A percentile compares a stretch with the other conserved stretches of the same genome.
Conservation (phyloP, 1,284 basidiomycete genomes). For the Tilletia horrida region DNA sequence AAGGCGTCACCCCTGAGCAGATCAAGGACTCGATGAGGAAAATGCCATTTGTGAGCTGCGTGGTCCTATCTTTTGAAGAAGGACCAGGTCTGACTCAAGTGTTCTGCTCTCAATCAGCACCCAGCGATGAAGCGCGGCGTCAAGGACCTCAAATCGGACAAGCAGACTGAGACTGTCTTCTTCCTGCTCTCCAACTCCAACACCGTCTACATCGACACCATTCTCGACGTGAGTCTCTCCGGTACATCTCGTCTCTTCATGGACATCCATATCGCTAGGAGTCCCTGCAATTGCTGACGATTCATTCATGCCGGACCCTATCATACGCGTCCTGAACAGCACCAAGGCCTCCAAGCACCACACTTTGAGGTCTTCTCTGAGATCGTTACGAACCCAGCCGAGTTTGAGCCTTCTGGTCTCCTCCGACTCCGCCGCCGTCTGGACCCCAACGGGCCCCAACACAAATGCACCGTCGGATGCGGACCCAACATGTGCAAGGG, state of each 20-base stretch:
- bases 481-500: constrained; percentile 98
- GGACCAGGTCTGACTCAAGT: not conserved
- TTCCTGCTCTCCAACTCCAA: constrained; percentile 93
- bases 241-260: not conserved
- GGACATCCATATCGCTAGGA: not conserved
- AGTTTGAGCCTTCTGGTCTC: constrained; percentile 71
- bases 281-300: not conserved
- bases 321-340: constrained; percentile 5
- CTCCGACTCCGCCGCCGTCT: constrained; percentile 75
- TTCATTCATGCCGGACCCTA: not conserved
- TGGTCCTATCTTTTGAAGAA: no score
- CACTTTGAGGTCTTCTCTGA: constrained; percentile 69
- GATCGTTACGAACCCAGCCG: constrained; percentile 88
- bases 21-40: constrained; percentile 73
- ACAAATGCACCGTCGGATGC: constrained; percentile 82
- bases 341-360: constrained; percentile 62
- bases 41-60: constrained; percentile 75
- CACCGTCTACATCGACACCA: constrained; percentile 82
- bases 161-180: constrained; percentile 66
- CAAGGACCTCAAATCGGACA: constrained; percentile 66
- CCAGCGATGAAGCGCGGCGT: constrained; percentile 93
- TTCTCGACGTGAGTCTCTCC: constrained; percentile 60
- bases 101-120: constrained; percentile 64
- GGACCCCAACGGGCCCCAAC: constrained; percentile 63
- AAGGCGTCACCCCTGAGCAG: constrained; percentile 64